Evolutionary conservation across 768 basidiomycete genomes (phyloP).

Genomic region (Collybia sp.): DNA sequence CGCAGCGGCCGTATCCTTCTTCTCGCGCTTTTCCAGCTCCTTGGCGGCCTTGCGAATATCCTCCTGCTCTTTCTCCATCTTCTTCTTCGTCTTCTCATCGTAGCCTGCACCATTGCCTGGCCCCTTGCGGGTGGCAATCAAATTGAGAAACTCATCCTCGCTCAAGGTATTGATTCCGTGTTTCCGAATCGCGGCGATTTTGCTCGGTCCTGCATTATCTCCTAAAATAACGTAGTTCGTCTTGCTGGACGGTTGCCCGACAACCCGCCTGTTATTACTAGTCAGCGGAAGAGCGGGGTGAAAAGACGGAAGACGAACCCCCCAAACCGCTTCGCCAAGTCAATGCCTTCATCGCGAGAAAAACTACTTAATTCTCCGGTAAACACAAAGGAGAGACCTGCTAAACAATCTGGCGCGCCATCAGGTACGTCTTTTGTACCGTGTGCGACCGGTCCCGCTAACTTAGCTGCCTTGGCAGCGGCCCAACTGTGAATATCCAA

Average conservation of each 20-base stretch:
- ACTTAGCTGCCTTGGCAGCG: conserved; percentile 51
- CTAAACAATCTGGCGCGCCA: conserved; percentile 66
- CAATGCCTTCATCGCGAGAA: conserved; percentile 80
- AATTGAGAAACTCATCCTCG: conserved; percentile 83
- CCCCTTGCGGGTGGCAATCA: conserved; percentile 73
- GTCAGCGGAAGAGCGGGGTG: not conserved
- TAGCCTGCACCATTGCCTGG: conserved; percentile 36
- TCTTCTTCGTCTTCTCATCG: conserved; percentile 80
- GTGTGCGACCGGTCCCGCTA: conserved; percentile 57
- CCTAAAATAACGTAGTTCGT: conserved; percentile 91
- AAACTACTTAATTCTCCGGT: conserved; percentile 89
- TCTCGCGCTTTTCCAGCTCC: conserved; percentile 76
- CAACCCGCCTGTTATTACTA: conserved; percentile 61
- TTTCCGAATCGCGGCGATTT: conserved; percentile 84
- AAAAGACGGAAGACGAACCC: conserved; percentile 53
- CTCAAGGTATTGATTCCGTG: conserved; percentile 68
- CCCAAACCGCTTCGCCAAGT: conserved; percentile 89
- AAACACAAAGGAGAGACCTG: conserved; percentile 89
- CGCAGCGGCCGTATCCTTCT: conserved; percentile 37
- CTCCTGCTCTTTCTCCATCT: conserved; percentile 74
- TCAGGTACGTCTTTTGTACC: conserved; percentile 73
- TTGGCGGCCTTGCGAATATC: conserved; percentile 69
- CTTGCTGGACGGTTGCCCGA: conserved; percentile 81
- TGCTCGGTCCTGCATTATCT: conserved; percentile 81
- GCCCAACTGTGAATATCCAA: conserved; percentile 28